Base-by-base conservation (phyloP, 257 asterid genomes). In the Solanum stenotomum region DNA sequence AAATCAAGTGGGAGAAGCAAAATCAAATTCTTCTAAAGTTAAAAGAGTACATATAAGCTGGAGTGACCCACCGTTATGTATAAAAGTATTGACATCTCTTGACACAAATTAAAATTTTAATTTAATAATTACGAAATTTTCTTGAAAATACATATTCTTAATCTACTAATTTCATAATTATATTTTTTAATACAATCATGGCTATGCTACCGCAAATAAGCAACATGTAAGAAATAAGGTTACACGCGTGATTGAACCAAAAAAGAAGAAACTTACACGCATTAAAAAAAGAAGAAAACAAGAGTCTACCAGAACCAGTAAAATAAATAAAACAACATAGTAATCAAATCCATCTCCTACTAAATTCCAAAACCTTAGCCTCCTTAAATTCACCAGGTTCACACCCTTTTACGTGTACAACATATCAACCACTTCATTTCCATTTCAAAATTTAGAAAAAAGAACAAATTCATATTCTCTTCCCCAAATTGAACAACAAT, bases 391-490 rank as follows among this genome's bases (percentile, higher is more conserved):
- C 91, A 85, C 86, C 87, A 74, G 78, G 77, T 46, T 49, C 87
- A 42, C 86, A 63, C 31, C 87, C 87, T 87, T 87, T 87, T 86
- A 93, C 97, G 96, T 94, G 97, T 93, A 91, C 94, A 88, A 82
- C 84, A 86, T 91, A 92, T 37, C 90, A 90, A 92, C 96, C 94
- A 92, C 96, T 90, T 89, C 91, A 63, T 76, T 63, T 33, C 86
- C 38, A 87, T 56, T 87, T 87, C 81, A 14, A 85, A 35, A 27
- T 18, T 71, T 31, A 44, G 2, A 86, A 86, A 86, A 5, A 27
- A 72, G 11, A 27, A 8, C 9, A 25, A 78, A 25, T 3, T 23
- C 65, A 14, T 40, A 40, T 40, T 78, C 37, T 42, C 63, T 25
- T 42, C 81, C 84, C 84, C 10, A 87, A 76, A 59, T 37, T 79